A percentile compares a stretch with the other conserved stretches of the same genome.
Conservation (phyloP, 1,139 yeast genomes). For the Maudiozyma humilis region DNA sequence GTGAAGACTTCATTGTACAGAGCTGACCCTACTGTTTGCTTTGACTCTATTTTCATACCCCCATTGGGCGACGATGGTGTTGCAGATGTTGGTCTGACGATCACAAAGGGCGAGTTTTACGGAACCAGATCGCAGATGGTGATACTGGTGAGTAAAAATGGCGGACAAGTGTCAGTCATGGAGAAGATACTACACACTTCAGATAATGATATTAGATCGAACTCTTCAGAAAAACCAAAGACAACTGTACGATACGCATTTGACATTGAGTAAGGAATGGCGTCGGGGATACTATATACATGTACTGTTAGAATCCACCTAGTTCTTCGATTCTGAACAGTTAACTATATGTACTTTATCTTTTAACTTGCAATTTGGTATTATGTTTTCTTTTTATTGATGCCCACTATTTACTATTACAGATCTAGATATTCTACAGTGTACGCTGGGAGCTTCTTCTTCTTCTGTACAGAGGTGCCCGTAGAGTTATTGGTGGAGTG, state of each 20-base stretch:
- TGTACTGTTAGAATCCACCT: too few species aligned
- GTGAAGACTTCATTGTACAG: slow-evolving; percentile 12
- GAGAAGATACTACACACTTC: slow-evolving; percentile 38
- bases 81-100: slow-evolving; percentile 32
- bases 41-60: slow-evolving; percentile 64
- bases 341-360: not conserved
- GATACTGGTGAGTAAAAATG: slow-evolving; percentile 44
- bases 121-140: slow-evolving; percentile 91
- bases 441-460: slow-evolving; percentile 22
- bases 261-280: slow-evolving; percentile 7
- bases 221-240: slow-evolving; percentile 17
- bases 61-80: slow-evolving; percentile 35
- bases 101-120: slow-evolving; percentile 46
- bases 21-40: slow-evolving; percentile 40
- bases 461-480: slow-evolving; percentile 1
- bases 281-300: not conserved
- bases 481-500: slow-evolving; percentile 5
- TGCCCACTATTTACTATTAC: slow-evolving; percentile 7
- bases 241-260: slow-evolving; percentile 16
- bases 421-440: slow-evolving; percentile 27
- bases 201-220: slow-evolving; percentile 24
- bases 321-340: too few species aligned
- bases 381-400: not conserved
- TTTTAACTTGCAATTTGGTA: not conserved
- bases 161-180: slow-evolving; percentile 39